Evolutionary conservation across 164 flowering plant genomes (phyloP).

Genomic region (Magnolia officinalis): DNA sequence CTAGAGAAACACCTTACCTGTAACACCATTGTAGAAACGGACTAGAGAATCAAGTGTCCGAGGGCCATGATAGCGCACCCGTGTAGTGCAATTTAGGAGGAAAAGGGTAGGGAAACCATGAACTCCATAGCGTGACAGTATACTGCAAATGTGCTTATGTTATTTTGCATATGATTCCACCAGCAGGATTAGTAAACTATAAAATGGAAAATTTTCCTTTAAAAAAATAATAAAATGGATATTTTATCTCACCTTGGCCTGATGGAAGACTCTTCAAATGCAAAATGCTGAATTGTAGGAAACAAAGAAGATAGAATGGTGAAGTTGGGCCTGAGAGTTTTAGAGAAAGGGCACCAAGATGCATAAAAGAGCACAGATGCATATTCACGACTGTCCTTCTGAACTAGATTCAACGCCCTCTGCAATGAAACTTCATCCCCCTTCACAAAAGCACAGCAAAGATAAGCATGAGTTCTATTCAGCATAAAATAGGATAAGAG

Average conservation of each 20-base stretch:
- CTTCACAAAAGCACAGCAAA: slow-evolving; percentile 37
- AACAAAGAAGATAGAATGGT: slow-evolving; percentile 55
- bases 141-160: slow-evolving; percentile 43
- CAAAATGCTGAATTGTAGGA: slow-evolving; percentile 80
- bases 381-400: slow-evolving; percentile 44
- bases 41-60: slow-evolving; percentile 57
- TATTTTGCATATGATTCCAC: neutral
- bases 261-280: slow-evolving; percentile 78
- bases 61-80: slow-evolving; percentile 72
- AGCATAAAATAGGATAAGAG: neutral
- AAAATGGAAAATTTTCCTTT: too few species aligned
- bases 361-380: slow-evolving; percentile 88
- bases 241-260: slow-evolving; percentile 67
- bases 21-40: slow-evolving; percentile 66
- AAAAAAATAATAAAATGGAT: neutral
- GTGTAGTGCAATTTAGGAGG: slow-evolving; percentile 75
- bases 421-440: slow-evolving; percentile 75
- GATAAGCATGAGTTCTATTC: neutral
- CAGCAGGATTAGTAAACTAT: neutral
- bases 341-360: slow-evolving; percentile 95
- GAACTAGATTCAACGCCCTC: slow-evolving; percentile 56
- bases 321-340: slow-evolving; percentile 54
- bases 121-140: slow-evolving; percentile 81
- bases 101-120: slow-evolving; percentile 93
- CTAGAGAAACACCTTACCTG: slow-evolving; percentile 41